Evolutionary conservation across 1,284 basidiomycete species (phyloP).

Genomic region (Athelia sp.): DNA sequence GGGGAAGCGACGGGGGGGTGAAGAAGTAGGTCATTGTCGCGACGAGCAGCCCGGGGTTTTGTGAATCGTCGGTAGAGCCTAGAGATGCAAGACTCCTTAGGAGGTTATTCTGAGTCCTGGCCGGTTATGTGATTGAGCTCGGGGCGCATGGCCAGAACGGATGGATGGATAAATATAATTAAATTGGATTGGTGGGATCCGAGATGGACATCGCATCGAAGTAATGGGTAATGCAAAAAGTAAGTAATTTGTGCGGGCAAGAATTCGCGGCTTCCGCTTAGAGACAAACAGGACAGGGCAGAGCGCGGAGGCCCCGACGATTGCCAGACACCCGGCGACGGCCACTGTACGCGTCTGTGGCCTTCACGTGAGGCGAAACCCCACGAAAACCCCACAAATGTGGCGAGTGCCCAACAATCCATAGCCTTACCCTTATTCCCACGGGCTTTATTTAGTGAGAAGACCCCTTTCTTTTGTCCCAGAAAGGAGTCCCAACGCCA

Average conservation of each 20-base stretch:
- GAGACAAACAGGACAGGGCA: conserved; percentile 1
- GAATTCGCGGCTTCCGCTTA: not conserved
- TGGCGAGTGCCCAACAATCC: not conserved
- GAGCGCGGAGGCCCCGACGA: not conserved
- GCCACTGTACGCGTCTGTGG: too few species aligned
- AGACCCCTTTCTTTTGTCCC: too few species aligned
- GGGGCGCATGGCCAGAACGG: not conserved
- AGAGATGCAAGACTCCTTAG: too few species aligned
- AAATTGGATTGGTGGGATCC: not conserved
- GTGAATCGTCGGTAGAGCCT: too few species aligned
- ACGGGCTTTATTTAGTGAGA: not conserved
- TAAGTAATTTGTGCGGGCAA: too few species aligned
- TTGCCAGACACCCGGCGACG: not conserved
- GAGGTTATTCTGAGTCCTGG: too few species aligned
- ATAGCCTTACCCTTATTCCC: not conserved
- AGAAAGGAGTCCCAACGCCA: too few species aligned
- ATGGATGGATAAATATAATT: not conserved
- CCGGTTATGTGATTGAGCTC: too few species aligned
- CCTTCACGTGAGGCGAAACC: too few species aligned
- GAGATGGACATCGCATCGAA: not conserved
- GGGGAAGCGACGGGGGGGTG: not conserved
- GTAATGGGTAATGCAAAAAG: not conserved
- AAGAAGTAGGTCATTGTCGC: not conserved
- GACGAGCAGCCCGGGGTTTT: not conserved
- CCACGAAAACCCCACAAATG: too few species aligned